Conservation (phyloP, 169 alveolate genomes). For the Cryptosporidium canis region DNA sequence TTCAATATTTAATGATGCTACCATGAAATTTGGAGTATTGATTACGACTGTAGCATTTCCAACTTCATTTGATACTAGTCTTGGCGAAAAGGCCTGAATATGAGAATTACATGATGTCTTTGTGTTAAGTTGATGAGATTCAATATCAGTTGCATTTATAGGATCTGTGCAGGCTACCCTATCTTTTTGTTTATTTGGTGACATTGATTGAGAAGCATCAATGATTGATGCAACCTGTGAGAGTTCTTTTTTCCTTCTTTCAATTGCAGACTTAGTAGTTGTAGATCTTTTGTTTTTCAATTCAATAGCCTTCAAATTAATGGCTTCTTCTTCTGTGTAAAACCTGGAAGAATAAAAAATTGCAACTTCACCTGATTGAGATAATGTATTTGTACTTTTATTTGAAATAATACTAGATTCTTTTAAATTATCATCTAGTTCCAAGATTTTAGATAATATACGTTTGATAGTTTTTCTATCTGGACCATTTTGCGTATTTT, state of each 20-base stretch:
- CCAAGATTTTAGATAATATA: constrained; percentile 14
- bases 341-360: constrained; percentile 34
- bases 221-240: constrained; percentile 66
- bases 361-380: constrained; percentile 21
- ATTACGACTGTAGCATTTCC: constrained; percentile 37
- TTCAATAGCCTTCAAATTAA: constrained; percentile 22
- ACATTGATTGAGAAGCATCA: constrained; percentile 33
- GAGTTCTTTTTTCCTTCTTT: constrained; percentile 61
- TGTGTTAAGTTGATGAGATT: not conserved
- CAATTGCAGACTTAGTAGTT: constrained; percentile 55
- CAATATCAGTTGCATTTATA: not conserved
- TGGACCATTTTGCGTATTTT: constrained; percentile 53
- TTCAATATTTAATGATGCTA: constrained; percentile 63
- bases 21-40: constrained; percentile 39
- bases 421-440: constrained; percentile 20
- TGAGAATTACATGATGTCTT: not conserved
- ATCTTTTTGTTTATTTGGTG: constrained; percentile 6
- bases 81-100: not conserved
- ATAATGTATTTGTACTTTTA: constrained; percentile 8
- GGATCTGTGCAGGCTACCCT: not conserved
- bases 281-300: constrained; percentile 53
- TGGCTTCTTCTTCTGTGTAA: constrained; percentile 39
- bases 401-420: constrained; percentile 14
- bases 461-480: constrained; percentile 68
- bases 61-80: not conserved